Conservation (phyloP, 2,329 filamentous ascomycete genomes). For the Knoxdaviesia capensis region DNA sequence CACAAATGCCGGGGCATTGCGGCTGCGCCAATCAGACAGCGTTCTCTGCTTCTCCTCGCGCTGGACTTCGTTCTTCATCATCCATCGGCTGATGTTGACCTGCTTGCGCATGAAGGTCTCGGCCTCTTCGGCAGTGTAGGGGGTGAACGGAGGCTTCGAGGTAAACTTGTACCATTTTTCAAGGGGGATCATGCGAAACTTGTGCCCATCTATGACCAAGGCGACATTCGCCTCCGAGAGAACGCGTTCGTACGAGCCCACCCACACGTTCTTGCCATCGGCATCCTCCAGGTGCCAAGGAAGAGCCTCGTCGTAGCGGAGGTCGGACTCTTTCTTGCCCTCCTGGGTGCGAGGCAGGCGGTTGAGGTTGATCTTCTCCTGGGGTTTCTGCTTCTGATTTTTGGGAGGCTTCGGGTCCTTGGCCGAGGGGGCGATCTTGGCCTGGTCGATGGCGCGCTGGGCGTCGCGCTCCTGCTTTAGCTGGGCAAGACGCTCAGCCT, state of each 20-base stretch:
- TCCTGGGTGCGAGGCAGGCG: conserved; percentile 64
- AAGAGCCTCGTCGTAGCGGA: conserved; percentile 82
- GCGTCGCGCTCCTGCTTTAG: conserved; percentile 61
- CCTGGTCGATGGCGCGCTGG: conserved; percentile 68
- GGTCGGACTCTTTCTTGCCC: conserved; percentile 50
- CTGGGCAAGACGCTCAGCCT: conserved; percentile 46
- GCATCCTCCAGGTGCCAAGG: conserved; percentile 97
- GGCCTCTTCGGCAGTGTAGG: conserved; percentile 63
- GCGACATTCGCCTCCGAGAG: conserved; percentile 74
- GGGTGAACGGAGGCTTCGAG: conserved; percentile 59
- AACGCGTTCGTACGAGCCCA: conserved; percentile 75
- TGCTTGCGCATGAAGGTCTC: conserved; percentile 70
- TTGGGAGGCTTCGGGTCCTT: conserved; percentile 35
- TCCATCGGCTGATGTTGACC: conserved; percentile 58
- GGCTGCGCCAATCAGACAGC: conserved; percentile 26
- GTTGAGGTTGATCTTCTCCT: conserved; percentile 69
- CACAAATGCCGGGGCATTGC: not conserved
- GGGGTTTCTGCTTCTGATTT: conserved; percentile 47
- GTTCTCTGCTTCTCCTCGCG: conserved; percentile 29
- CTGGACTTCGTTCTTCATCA: conserved; percentile 48
- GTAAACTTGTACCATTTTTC: conserved; percentile 93
- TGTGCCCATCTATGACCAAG: conserved; percentile 46
- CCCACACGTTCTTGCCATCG: conserved; percentile 86
- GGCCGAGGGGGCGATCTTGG: conserved; percentile 75
- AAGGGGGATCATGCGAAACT: conserved; percentile 71